Evolutionary conservation across 2,329 filamentous ascomycete species (phyloP), one percentile per base, ranked within the genome.

Genomic region (Cladobotryum mycophilum): DNA sequence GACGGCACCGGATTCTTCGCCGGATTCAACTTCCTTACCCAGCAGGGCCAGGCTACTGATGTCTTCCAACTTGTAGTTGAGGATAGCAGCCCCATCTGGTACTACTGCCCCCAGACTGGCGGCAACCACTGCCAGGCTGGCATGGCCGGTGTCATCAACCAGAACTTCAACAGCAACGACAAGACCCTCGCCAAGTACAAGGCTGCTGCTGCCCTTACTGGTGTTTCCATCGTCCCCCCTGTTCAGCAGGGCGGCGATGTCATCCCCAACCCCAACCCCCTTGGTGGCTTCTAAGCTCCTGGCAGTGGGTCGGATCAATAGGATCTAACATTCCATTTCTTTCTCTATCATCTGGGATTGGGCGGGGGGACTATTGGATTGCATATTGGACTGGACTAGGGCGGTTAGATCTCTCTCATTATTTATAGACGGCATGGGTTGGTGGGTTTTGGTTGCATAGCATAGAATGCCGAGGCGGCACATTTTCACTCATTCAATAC

Each of bases 81-180:
- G 18, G 69, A 77, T 59, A 72, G 68, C 2, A 77, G 74, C 45
- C 80, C 81, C 2, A 74, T 83, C 52, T 84, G 81, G 80, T 75
- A 78, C 60, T 84, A 82, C 70, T 84, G 80, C 64, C 51, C 51
- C 5, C 55, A 57, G 44, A 75, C 75, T 6, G 78, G 81, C 55
- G 73, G 61, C 38, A 73, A 69, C 53, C 81, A 85, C 67, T 85
- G 81, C 60, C 76, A 83, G 56, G 65, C 61, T 18, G 78, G 79
- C 53, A 78, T 78, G 75, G 67, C 70, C 3, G 74, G 70, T 13
- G 69, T 74, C 38, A 70, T 78, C 64, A 78, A 78, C 64, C 72
- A 75, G 61, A 66, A 69, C 60, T 70, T 72, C n/a, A 56, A 64
- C 22, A 62, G 59, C 58, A 58, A 61, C 53, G 66, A 67, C 44